phyloP scores from a whole-genome alignment of 192 early-diverging fungal species.

The Coemansia guatemalensis region DNA sequence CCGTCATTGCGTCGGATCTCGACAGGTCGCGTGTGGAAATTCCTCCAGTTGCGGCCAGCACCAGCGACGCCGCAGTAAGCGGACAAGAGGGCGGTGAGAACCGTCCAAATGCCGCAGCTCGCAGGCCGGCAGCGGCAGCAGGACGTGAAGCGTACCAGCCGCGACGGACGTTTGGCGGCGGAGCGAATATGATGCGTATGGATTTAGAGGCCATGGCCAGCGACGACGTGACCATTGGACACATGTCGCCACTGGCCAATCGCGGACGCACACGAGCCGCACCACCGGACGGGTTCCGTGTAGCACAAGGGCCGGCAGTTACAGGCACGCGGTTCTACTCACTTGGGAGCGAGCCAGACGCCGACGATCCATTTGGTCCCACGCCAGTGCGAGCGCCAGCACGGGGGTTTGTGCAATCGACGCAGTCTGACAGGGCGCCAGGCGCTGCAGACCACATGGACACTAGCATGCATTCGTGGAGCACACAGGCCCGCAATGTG shows the following conservation, averaged over 20 bases:
- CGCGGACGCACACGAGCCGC: conserved; percentile 22
- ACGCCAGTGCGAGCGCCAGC: conserved; percentile 15
- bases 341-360: conserved; percentile 18
- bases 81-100: not conserved
- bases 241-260: conserved; percentile 44
- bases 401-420: conserved; percentile 2
- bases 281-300: not conserved
- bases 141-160: conserved; percentile 2
- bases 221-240: conserved; percentile 52
- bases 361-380: conserved; percentile 48
- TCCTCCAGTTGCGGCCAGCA: conserved; percentile 2
- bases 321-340: conserved; percentile 20
- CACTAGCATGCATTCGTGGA: conserved; percentile 18
- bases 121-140: not conserved
- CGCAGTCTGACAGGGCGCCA: conserved; percentile 15
- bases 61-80: not conserved
- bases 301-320: conserved; percentile 3
- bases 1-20: conserved; percentile 25
- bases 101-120: not conserved
- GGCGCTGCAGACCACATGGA: not conserved
- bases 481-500: conserved; percentile 7
- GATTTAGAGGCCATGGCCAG: conserved; percentile 29
- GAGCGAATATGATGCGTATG: conserved; percentile 22
- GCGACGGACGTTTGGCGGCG: conserved; percentile 33
- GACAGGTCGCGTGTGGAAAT: conserved; percentile 26